These are phyloP conservation scores for Eutrema salsugineum DNA, from an alignment of 441 rosid genomes.

Conservation along the genomic window DNA sequence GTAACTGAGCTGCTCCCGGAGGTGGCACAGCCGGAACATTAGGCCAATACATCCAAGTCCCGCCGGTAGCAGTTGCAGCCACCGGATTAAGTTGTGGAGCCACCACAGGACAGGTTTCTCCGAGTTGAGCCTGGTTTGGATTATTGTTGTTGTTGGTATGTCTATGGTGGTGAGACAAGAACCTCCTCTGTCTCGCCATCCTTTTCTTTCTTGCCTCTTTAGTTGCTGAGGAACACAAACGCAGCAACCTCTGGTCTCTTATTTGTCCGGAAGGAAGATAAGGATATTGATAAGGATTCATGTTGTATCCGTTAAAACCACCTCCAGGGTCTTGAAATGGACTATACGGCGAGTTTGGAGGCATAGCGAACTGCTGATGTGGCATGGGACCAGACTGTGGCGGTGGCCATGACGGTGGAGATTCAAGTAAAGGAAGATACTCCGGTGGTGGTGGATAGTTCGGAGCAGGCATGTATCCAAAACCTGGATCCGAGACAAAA, in stretches of 20 bases:
- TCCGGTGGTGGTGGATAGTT: slow-evolving; percentile 39
- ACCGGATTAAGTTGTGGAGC: slow-evolving; percentile 22
- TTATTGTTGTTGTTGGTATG: slow-evolving; percentile 34
- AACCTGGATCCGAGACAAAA: slow-evolving; percentile 43
- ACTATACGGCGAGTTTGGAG: slow-evolving; percentile 33
- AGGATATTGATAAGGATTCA: slow-evolving; percentile 50
- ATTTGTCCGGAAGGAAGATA: slow-evolving; percentile 35
- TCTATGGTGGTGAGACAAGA: slow-evolving; percentile 51
- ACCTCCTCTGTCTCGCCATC: slow-evolving; percentile 89
- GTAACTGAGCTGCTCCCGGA: slow-evolving; percentile 26
- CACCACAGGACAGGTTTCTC: slow-evolving; percentile 36
- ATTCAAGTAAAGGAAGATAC: slow-evolving; percentile 53
- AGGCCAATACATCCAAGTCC: slow-evolving; percentile 69
- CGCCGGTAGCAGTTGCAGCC: neutral
- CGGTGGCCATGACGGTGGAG: slow-evolving; percentile 57
- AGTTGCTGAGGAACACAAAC: slow-evolving; percentile 72
- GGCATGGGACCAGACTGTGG: slow-evolving; percentile 21
- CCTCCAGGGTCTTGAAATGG: slow-evolving; percentile 40
- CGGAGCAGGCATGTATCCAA: slow-evolving; percentile 23
- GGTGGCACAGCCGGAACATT: slow-evolving; percentile 21
- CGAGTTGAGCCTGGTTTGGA: slow-evolving; percentile 34
- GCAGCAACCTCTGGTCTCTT: slow-evolving; percentile 42
- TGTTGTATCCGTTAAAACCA: slow-evolving; percentile 46
- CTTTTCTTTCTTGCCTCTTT: slow-evolving; percentile 95
- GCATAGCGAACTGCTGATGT: slow-evolving; percentile 40